A percentile compares a stretch with the other conserved stretches of the same genome.
phyloP scores from a whole-genome alignment of 306 rosid species.

The Inga leiocalycina region DNA sequence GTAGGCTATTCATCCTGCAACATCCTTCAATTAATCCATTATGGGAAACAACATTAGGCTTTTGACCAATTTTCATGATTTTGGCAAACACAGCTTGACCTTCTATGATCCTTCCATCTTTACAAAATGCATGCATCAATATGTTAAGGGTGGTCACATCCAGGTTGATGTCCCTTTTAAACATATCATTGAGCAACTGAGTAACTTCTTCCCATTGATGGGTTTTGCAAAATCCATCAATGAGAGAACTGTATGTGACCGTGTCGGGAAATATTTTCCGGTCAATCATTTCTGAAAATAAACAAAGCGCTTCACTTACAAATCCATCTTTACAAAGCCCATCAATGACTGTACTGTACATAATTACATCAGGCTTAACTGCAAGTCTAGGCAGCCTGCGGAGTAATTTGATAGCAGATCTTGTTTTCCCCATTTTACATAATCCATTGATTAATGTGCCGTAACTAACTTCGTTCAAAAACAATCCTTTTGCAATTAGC shows the following conservation, averaged over 20 bases:
- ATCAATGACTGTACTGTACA: too few relatives aligned
- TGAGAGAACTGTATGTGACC: background rate
- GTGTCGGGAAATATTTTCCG: background rate
- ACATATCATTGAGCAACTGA: background rate
- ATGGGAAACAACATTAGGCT: background rate
- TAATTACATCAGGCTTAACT: too few relatives aligned
- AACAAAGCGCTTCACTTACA: background rate
- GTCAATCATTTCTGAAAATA: constrained; percentile 6
- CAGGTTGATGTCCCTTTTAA: background rate
- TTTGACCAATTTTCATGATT: background rate
- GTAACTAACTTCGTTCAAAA: background rate
- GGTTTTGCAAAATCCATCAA: background rate
- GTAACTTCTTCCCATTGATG: background rate
- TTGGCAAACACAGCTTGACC: background rate
- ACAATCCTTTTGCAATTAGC: background rate
- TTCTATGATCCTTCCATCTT: background rate
- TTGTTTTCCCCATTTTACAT: too few relatives aligned
- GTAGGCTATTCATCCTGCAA: background rate
- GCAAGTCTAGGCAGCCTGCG: too few relatives aligned
- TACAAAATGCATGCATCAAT: background rate
- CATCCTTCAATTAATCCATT: background rate
- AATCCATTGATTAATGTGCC: background rate
- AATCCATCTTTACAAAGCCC: background rate
- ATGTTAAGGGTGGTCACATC: background rate
- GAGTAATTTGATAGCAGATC: too few relatives aligned